phyloP scores from a whole-genome alignment of 1,284 basidiomycete species.

The Lignosus rhinocerotis region DNA sequence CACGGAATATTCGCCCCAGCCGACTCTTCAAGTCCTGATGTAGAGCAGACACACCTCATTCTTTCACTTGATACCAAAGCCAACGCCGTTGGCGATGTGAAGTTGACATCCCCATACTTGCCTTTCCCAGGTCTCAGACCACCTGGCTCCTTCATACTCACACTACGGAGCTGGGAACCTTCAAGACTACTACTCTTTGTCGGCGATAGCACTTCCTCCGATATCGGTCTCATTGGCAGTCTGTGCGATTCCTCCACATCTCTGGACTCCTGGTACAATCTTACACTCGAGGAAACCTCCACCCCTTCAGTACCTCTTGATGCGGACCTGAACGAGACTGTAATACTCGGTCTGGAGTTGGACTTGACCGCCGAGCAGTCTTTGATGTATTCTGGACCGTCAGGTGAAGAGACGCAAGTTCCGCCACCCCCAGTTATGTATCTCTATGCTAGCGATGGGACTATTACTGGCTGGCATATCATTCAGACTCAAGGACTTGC shows the following conservation, averaged over 20 bases:
- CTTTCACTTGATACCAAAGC: slow-evolving; percentile 62
- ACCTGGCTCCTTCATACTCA: slow-evolving; percentile 54
- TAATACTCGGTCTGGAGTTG: slow-evolving; percentile 65
- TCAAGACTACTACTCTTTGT: slow-evolving; percentile 64
- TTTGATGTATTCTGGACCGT: slow-evolving; percentile 41
- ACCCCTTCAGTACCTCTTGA: slow-evolving; percentile 71
- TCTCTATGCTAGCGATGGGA: slow-evolving; percentile 81
- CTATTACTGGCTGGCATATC: slow-evolving; percentile 74
- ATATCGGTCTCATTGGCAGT: slow-evolving; percentile 71
- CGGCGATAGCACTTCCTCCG: slow-evolving; percentile 73
- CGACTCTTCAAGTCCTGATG: slow-evolving; percentile 41
- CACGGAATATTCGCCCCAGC: slow-evolving; percentile 65
- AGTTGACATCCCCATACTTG: slow-evolving; percentile 53
- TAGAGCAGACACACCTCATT: slow-evolving; percentile 60
- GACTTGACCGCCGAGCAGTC: slow-evolving; percentile 62
- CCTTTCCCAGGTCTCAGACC: slow-evolving; percentile 52
- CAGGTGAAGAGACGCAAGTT: slow-evolving; percentile 47
- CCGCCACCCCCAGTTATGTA: slow-evolving; percentile 72
- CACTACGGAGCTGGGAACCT: slow-evolving; percentile 68
- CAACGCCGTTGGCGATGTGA: slow-evolving; percentile 48
- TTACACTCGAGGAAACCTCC: slow-evolving; percentile 76
- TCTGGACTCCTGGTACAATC: slow-evolving; percentile 61
- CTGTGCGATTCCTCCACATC: slow-evolving; percentile 33
- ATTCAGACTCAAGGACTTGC: slow-evolving; percentile 53
- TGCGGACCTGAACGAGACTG: slow-evolving; percentile 70